These are phyloP conservation scores for Ajuga reptans DNA, from an alignment of 305 asterid genomes.

Conservation along the genomic window DNA sequence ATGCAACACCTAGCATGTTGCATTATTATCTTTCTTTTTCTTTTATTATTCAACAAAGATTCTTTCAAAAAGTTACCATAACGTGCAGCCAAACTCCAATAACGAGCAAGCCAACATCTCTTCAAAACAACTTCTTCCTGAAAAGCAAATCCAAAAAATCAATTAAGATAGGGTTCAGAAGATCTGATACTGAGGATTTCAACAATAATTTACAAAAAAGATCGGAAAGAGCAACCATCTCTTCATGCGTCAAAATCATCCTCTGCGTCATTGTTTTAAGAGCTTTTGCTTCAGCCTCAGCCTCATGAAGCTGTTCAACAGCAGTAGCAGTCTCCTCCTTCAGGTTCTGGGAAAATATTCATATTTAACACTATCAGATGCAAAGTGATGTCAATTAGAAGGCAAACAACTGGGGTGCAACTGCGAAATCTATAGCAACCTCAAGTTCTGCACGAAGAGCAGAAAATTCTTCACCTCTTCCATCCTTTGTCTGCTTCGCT, in stretches of 20 bases:
- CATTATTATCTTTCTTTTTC: not conserved
- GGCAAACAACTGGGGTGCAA: slow-evolving; percentile 1
- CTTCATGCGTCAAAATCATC: slow-evolving; percentile 98
- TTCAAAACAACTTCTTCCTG: slow-evolving; percentile 97
- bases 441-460: slow-evolving; percentile 69
- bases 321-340: slow-evolving; percentile 61
- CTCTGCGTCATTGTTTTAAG: slow-evolving; percentile 87
- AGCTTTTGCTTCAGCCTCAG: slow-evolving; percentile 92
- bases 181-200: slow-evolving; percentile 6
- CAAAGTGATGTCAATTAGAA: slow-evolving; percentile 13
- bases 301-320: slow-evolving; percentile 72
- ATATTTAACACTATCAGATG: slow-evolving; percentile 24
- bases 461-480: slow-evolving; percentile 70
- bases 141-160: slow-evolving; percentile 16
- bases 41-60: not conserved
- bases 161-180: slow-evolving; percentile 2
- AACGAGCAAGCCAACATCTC: slow-evolving; percentile 99
- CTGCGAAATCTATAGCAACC: slow-evolving; percentile 38
- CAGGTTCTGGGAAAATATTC: slow-evolving; percentile 49
- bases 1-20: slow-evolving; percentile 7
- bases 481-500: slow-evolving; percentile 63
- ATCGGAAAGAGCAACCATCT: slow-evolving; percentile 60
- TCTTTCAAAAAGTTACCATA: slow-evolving; percentile 52
- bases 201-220: slow-evolving; percentile 9
- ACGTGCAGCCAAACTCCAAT: slow-evolving; percentile 88